Conservation (phyloP, 371 early-diverging fungal species). For the Actinomortierella wolfii region DNA sequence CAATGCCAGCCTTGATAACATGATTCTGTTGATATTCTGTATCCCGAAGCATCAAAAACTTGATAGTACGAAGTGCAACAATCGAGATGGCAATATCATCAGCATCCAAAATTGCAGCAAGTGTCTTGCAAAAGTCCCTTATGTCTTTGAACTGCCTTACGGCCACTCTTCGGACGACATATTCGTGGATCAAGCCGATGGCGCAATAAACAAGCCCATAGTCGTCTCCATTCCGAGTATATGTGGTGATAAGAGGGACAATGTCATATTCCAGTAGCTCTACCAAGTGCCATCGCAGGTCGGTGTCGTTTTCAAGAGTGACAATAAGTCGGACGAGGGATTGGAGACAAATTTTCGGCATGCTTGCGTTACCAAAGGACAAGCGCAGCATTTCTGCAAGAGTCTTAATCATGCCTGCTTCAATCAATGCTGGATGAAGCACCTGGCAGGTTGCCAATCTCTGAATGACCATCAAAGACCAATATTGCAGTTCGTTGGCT, state of each 20-base stretch:
- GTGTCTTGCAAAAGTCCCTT: slow-evolving; percentile 63
- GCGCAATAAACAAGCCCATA: slow-evolving; percentile 84
- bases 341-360: slow-evolving; percentile 85
- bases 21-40: slow-evolving; percentile 24
- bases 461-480: slow-evolving; percentile 79
- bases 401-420: slow-evolving; percentile 61
- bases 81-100: slow-evolving; percentile 75
- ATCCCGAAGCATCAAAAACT: slow-evolving; percentile 71
- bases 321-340: slow-evolving; percentile 78
- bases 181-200: slow-evolving; percentile 81
- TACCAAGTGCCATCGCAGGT: slow-evolving; percentile 44
- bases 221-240: slow-evolving; percentile 80
- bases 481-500: slow-evolving; percentile 80
- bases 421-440: slow-evolving; percentile 63
- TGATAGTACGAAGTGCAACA: slow-evolving; percentile 71
- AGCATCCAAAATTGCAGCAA: slow-evolving; percentile 59
- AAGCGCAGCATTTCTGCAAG: slow-evolving; percentile 72
- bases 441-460: slow-evolving; percentile 71
- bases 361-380: slow-evolving; percentile 80
- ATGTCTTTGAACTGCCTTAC: slow-evolving; percentile 61
- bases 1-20: slow-evolving; percentile 64
- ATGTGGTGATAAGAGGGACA: slow-evolving; percentile 68
- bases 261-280: slow-evolving; percentile 70
- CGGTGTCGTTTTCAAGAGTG: slow-evolving; percentile 50
- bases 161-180: slow-evolving; percentile 65